Percentiles rank a stretch among this genome's conserved stretches.
phyloP scores from a whole-genome alignment of 1,284 basidiomycete genomes.

The Exsudoporus floridanus region DNA sequence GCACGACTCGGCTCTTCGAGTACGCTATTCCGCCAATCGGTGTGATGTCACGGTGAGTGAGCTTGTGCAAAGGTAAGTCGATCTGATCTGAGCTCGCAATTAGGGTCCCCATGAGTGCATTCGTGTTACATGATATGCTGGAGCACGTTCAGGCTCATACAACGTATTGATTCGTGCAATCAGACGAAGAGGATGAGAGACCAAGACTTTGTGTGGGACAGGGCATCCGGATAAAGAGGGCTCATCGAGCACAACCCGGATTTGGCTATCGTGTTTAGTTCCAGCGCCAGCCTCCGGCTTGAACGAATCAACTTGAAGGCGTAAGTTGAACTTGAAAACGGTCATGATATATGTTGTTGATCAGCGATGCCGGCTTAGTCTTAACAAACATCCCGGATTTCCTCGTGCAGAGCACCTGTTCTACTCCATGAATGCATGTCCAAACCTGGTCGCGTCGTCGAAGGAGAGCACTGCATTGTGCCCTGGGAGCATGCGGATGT shows the following conservation, averaged over 20 bases:
- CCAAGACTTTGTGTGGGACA: slow-evolving; percentile 78
- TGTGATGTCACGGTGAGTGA: slow-evolving; percentile 53
- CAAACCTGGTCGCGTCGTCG: slow-evolving; percentile 61
- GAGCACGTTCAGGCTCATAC: slow-evolving; percentile 88
- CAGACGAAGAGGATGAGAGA: slow-evolving; percentile 79
- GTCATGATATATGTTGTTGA: background rate
- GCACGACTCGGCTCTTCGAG: slow-evolving; percentile 75
- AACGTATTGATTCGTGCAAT: slow-evolving; percentile 81
- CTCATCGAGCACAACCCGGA: slow-evolving; percentile 41
- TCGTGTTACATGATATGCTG: slow-evolving; percentile 82
- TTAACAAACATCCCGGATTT: slow-evolving; percentile 73
- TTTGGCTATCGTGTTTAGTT: slow-evolving; percentile 79
- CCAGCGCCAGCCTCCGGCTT: slow-evolving; percentile 49
- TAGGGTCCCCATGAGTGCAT: slow-evolving; percentile 77
- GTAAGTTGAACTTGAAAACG: slow-evolving; percentile 46
- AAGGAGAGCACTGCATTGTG: slow-evolving; percentile 74
- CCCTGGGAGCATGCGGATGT: slow-evolving; percentile 73
- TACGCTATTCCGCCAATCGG: slow-evolving; percentile 77
- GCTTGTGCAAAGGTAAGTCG: background rate
- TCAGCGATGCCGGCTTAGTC: slow-evolving; percentile 34
- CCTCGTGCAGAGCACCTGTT: slow-evolving; percentile 79
- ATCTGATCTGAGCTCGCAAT: slow-evolving; percentile 4
- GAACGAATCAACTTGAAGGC: slow-evolving; percentile 58
- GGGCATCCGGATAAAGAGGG: slow-evolving; percentile 24
- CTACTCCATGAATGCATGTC: slow-evolving; percentile 73